These are phyloP conservation scores for Aspergillus sclerotioniger DNA, from an alignment of 495 filamentous ascomycete species.

Conservation along the genomic window DNA sequence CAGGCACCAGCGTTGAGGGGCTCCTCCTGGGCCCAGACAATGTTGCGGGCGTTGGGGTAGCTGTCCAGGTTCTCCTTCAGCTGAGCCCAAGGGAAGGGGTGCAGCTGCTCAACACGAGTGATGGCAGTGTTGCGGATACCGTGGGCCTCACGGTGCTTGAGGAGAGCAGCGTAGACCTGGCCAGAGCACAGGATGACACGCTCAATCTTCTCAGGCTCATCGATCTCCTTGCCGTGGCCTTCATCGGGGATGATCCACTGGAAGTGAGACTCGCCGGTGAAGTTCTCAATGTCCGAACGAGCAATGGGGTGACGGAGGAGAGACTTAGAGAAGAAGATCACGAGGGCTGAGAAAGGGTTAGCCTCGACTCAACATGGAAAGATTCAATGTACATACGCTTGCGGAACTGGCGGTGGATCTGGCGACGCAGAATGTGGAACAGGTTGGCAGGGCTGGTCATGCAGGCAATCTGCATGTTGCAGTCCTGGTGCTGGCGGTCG, in stretches of 20 bases:
- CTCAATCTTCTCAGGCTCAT: conserved; percentile 81
- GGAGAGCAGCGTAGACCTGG: conserved; percentile 86
- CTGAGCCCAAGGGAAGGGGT: conserved; percentile 98
- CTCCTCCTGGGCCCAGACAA: conserved; percentile 96
- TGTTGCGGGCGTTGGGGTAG: conserved; percentile 95
- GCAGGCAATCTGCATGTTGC: conserved; percentile 98
- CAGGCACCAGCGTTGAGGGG: conserved; percentile 95
- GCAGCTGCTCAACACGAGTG: conserved; percentile 93
- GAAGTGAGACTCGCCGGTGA: conserved; percentile 89
- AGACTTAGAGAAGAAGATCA: conserved; percentile 95
- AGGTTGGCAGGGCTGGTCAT: conserved; percentile 90
- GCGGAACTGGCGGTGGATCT: conserved; percentile 98
- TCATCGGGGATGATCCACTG: conserved; percentile 90
- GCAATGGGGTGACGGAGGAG: conserved; percentile 83
- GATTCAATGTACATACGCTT: conserved; percentile 69
- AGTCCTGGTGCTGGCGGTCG: conserved; percentile 97
- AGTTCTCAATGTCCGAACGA: conserved; percentile 81
- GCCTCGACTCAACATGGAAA: conserved; percentile 11
- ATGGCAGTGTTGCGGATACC: conserved; percentile 85
- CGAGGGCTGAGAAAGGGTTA: conserved; percentile 63
- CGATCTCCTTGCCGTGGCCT: conserved; percentile 71
- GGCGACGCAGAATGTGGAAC: conserved; percentile 93
- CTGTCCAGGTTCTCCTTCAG: conserved; percentile 91
- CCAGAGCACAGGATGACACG: conserved; percentile 93
- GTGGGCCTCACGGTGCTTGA: conserved; percentile 85